Evolutionary conservation across 805 yeast species (phyloP).

Genomic region (Alloascoidea africana): DNA sequence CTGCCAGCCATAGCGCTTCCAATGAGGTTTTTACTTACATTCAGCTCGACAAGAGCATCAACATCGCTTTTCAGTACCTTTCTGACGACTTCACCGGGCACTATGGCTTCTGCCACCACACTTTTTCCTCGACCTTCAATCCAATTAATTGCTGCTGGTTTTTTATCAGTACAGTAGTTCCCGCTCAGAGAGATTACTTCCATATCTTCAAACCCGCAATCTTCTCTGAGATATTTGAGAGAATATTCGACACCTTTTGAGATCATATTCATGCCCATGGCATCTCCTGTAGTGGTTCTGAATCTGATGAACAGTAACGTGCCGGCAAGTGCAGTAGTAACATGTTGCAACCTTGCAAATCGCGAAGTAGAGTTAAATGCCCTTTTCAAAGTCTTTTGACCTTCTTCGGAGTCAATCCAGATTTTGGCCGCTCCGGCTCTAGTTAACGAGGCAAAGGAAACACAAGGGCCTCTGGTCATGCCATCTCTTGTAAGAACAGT

Average conservation of each 20-base stretch:
- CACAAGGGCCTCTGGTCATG: slow-evolving; percentile 99
- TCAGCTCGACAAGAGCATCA: slow-evolving; percentile 80
- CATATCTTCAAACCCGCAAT: slow-evolving; percentile 92
- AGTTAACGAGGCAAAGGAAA: slow-evolving; percentile 62
- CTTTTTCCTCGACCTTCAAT: slow-evolving; percentile 98
- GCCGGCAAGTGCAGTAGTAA: slow-evolving; percentile 93
- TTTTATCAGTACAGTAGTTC: slow-evolving; percentile 94
- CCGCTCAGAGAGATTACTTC: slow-evolving; percentile 85
- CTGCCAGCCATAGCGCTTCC: slow-evolving; percentile 99
- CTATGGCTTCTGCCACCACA: slow-evolving; percentile 88
- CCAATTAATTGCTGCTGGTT: slow-evolving; percentile 98
- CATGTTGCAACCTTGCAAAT: slow-evolving; percentile 85
- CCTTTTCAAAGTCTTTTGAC: slow-evolving; percentile 63
- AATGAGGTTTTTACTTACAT: slow-evolving; percentile 75
- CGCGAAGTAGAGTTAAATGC: slow-evolving; percentile 95
- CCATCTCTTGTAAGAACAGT: slow-evolving; percentile 92
- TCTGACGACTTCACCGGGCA: slow-evolving; percentile 69
- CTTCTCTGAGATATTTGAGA: slow-evolving; percentile 70
- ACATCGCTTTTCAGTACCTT: slow-evolving; percentile 86
- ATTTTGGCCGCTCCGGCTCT: slow-evolving; percentile 92
- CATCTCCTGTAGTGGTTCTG: slow-evolving; percentile 98
- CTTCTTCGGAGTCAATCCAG: slow-evolving; percentile 94
- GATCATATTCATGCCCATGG: slow-evolving; percentile 99
- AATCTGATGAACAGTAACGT: slow-evolving; percentile 77
- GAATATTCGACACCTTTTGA: slow-evolving; percentile 94